Evolutionary conservation across 129 eudicot species (phyloP).

Genomic region (Flaveria robusta): DNA sequence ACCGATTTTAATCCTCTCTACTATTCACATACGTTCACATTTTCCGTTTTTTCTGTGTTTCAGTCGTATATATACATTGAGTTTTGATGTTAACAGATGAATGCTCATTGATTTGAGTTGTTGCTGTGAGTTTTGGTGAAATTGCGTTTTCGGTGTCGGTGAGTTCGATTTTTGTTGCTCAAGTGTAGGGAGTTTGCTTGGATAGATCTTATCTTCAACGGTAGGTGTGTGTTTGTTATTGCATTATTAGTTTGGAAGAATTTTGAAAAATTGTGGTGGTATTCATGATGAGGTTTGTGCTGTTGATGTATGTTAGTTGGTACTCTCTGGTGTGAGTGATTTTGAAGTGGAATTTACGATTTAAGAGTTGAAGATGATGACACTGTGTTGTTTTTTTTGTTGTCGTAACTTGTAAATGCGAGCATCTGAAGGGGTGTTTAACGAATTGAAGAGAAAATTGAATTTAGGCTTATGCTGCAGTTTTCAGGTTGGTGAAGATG

Average conservation of each 20-base stretch:
- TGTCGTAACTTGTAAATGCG: not conserved
- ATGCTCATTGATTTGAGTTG: constrained; percentile 11
- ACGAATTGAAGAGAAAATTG: constrained; percentile 12
- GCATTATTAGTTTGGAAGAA: constrained; percentile 14
- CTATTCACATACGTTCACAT: constrained; percentile 13
- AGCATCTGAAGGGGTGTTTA: not conserved
- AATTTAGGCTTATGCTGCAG: constrained; percentile 11
- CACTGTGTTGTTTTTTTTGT: not conserved
- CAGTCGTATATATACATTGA: not conserved
- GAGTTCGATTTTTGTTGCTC: constrained; percentile 20
- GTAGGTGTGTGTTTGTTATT: constrained; percentile 23
- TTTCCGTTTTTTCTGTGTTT: not conserved
- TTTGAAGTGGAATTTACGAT: constrained; percentile 8
- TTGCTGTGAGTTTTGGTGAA: constrained; percentile 15
- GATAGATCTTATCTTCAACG: constrained; percentile 46
- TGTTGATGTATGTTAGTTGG: constrained; percentile 8
- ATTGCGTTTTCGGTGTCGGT: constrained; percentile 20
- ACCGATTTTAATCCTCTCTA: constrained; percentile 2
- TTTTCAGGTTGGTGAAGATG: constrained; percentile 56
- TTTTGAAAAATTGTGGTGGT: not conserved
- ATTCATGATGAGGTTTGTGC: constrained; percentile 21
- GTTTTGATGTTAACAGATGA: constrained; percentile 10
- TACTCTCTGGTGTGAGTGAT: not conserved
- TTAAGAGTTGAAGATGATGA: constrained; percentile 5
- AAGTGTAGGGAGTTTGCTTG: constrained; percentile 15